These are phyloP conservation scores for Peronosclerospora sorghi DNA, from an alignment of 352 stramenopile species.

Conservation along the genomic window DNA sequence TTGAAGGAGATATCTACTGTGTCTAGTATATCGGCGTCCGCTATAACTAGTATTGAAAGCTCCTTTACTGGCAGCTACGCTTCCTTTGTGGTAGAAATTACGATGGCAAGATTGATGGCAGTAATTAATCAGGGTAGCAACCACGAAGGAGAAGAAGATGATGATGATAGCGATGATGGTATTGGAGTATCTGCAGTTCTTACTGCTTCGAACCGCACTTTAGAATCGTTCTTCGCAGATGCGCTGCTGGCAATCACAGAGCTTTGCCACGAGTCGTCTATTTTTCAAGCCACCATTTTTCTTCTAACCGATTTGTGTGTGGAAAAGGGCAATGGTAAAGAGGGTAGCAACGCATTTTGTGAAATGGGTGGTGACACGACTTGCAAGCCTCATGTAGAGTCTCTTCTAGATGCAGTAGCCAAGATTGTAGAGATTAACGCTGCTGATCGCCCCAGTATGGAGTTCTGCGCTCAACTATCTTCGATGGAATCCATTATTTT, in stretches of 20 bases:
- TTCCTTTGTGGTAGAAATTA: slow-evolving; percentile 63
- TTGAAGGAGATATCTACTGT: slow-evolving; percentile 70
- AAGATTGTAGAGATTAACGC: slow-evolving; percentile 76
- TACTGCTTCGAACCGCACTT: slow-evolving; percentile 34
- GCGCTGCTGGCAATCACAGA: slow-evolving; percentile 59
- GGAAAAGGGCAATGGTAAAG: slow-evolving; percentile 10
- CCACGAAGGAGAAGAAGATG: slow-evolving; percentile 21
- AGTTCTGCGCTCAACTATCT: slow-evolving; percentile 55
- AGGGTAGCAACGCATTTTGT: slow-evolving; percentile 22
- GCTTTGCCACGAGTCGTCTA: slow-evolving; percentile 56
- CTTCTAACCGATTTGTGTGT: slow-evolving; percentile 57
- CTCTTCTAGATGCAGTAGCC: slow-evolving; percentile 55
- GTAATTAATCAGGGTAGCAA: slow-evolving; percentile 24
- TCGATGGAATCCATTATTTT: slow-evolving; percentile 45
- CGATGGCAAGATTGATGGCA: slow-evolving; percentile 58
- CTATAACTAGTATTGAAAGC: slow-evolving; percentile 4
- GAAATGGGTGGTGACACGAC: slow-evolving; percentile 17
- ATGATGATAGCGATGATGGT: slow-evolving; percentile 21
- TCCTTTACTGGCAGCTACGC: slow-evolving; percentile 48
- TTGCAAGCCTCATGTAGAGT: slow-evolving; percentile 30
- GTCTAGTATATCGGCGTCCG: slow-evolving; percentile 8
- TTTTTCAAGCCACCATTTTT: slow-evolving; percentile 74
- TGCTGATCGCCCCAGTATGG: slow-evolving; percentile 61
- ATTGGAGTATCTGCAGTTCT: slow-evolving; percentile 28
- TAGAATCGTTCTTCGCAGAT: slow-evolving; percentile 62